A percentile compares a stretch with the other conserved stretches of the same genome.
Evolutionary conservation across 208 protist species (phyloP).

Genomic region (Crithidia acanthocephali): DNA sequence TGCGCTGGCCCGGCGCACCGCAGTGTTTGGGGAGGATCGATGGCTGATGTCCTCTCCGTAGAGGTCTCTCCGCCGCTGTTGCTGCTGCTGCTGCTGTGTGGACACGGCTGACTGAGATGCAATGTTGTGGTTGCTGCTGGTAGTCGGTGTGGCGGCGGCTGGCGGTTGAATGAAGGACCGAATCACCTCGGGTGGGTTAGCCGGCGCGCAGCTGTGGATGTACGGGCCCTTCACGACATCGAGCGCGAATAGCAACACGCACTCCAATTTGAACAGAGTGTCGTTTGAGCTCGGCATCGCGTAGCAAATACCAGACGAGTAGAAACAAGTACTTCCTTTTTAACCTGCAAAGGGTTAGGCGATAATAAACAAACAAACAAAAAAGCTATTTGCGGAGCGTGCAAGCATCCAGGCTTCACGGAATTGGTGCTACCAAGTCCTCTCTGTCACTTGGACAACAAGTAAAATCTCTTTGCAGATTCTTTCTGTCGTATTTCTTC

Average conservation of each 20-base stretch:
- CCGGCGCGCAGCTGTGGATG: conserved; percentile 73
- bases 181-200: conserved; percentile 37
- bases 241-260: conserved; percentile 78
- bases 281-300: conserved; percentile 3
- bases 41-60: not conserved
- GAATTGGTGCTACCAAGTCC: no score
- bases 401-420: no score
- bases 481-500: no score
- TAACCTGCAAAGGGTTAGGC: not conserved
- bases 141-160: not conserved
- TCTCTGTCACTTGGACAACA: no score
- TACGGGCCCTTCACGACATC: conserved; percentile 87
- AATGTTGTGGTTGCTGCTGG: not conserved
- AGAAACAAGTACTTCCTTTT: not conserved
- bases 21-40: not conserved
- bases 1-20: not conserved
- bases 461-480: no score
- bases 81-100: not conserved
- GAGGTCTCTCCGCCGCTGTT: not conserved
- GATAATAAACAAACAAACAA: conserved; percentile 11
- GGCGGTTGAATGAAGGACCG: conserved; percentile 19
- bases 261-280: conserved; percentile 51
- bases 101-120: not conserved
- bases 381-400: not conserved
- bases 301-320: not conserved